Conservation (phyloP, 176 grass and related monocot genomes). For the Musa acuminata region DNA sequence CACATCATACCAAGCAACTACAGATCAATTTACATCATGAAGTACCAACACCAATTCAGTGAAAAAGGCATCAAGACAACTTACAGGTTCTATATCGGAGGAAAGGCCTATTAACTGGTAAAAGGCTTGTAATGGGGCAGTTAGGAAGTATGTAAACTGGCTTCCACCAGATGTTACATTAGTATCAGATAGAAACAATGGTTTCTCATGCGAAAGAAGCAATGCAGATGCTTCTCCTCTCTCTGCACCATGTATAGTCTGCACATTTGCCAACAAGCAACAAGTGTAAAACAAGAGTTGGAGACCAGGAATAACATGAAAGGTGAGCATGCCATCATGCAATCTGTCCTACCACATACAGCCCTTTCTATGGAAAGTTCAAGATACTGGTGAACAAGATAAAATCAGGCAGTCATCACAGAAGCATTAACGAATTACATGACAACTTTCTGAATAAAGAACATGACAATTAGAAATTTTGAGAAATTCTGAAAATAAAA, state of each 20-base stretch:
- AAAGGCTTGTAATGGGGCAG: slow-evolving; percentile 89
- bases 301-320: not conserved
- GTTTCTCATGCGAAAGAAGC: slow-evolving; percentile 74
- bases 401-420: not conserved
- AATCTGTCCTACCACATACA: too few species aligned
- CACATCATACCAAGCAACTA: not conserved
- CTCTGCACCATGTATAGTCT: slow-evolving; percentile 85
- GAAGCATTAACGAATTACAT: not conserved
- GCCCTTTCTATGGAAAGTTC: not conserved
- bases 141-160: slow-evolving; percentile 95
- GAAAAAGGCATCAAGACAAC: slow-evolving; percentile 13
- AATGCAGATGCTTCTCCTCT: slow-evolving; percentile 72
- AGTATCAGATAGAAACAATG: slow-evolving; percentile 36
- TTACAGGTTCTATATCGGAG: slow-evolving; percentile 58
- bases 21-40: not conserved
- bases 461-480: not conserved
- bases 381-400: not conserved
- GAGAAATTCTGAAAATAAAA: not conserved
- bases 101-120: slow-evolving; percentile 72
- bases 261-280: not conserved
- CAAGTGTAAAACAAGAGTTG: not conserved
- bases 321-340: too few species aligned
- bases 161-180: slow-evolving; percentile 49
- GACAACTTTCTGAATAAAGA: not conserved
- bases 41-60: not conserved